phyloP scores from a whole-genome alignment of 768 basidiomycete genomes.

The Leucocoprinus sp. region DNA sequence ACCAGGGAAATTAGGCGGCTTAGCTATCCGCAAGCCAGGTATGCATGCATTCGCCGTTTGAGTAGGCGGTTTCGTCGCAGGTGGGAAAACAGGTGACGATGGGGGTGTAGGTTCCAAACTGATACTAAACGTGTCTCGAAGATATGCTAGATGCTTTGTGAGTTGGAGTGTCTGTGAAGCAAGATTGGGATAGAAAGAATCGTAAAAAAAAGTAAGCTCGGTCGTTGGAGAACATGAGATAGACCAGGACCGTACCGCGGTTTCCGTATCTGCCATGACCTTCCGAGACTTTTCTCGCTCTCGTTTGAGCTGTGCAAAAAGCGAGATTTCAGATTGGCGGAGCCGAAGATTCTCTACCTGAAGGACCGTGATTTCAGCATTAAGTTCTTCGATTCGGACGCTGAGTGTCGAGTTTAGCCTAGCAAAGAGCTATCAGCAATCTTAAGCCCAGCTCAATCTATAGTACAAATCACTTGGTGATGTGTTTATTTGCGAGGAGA shows the following conservation, averaged over 20 bases:
- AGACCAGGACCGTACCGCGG: conserved; percentile 43
- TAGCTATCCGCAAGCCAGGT: conserved; percentile 48
- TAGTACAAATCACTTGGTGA: conserved; percentile 60
- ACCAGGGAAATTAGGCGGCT: conserved; percentile 56
- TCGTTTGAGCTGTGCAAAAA: conserved; percentile 67
- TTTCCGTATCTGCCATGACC: conserved; percentile 65
- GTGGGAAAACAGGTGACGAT: conserved; percentile 39
- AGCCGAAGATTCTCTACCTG: conserved; percentile 78
- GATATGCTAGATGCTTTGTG: conserved; percentile 54
- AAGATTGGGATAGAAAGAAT: conserved; percentile 1
- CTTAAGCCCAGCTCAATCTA: neutral
- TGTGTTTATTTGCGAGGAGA: conserved; percentile 84
- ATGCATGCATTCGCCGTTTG: conserved; percentile 30
- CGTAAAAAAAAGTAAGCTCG: conserved; percentile 12
- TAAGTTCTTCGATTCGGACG: conserved; percentile 76
- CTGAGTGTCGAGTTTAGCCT: conserved; percentile 84
- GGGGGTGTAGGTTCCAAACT: conserved; percentile 24
- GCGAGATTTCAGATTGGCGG: conserved; percentile 72
- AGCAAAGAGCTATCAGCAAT: neutral
- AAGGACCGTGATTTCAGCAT: conserved; percentile 73
- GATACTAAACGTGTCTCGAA: conserved; percentile 57
- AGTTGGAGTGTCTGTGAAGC: conserved; percentile 43
- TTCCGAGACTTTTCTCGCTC: conserved; percentile 72
- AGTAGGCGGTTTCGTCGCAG: conserved; percentile 37
- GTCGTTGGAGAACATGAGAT: neutral